phyloP scores from a whole-genome alignment of 179 eudicot species.

The Beta lomatogona region DNA sequence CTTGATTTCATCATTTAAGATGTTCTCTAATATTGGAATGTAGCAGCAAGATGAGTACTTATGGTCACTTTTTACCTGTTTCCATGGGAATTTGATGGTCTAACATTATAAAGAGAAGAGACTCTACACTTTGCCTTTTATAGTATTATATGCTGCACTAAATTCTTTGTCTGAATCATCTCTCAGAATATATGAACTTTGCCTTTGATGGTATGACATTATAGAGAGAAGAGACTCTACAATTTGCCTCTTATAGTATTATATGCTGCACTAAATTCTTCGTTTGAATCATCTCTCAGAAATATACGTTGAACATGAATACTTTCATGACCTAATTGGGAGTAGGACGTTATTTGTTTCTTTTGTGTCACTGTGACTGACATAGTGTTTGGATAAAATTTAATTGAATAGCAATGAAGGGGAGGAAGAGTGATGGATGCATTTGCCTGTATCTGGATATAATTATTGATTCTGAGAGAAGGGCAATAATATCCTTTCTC shows the following conservation, averaged over 20 bases:
- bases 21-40: not conserved
- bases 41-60: not conserved
- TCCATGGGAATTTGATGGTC: not conserved
- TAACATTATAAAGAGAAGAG: not conserved
- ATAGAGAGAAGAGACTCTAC: not conserved
- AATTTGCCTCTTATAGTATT: not conserved
- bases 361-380: not conserved
- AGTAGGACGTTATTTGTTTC: not conserved
- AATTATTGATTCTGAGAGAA: no score
- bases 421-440: no score
- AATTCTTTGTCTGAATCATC: not conserved
- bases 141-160: not conserved
- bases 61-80: not conserved
- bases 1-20: not conserved
- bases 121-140: not conserved
- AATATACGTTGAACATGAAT: not conserved
- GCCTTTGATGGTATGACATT: no score
- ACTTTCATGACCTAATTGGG: not conserved
- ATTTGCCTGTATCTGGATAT: no score
- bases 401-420: no score
- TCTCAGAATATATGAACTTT: not conserved
- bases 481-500: no score
- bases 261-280: not conserved
- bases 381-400: no score
- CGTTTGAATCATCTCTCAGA: not conserved